Evolutionary conservation across 2,329 filamentous ascomycete genomes (phyloP), one percentile per base, ranked within the genome.

Genomic region (Septoria petroselini): DNA sequence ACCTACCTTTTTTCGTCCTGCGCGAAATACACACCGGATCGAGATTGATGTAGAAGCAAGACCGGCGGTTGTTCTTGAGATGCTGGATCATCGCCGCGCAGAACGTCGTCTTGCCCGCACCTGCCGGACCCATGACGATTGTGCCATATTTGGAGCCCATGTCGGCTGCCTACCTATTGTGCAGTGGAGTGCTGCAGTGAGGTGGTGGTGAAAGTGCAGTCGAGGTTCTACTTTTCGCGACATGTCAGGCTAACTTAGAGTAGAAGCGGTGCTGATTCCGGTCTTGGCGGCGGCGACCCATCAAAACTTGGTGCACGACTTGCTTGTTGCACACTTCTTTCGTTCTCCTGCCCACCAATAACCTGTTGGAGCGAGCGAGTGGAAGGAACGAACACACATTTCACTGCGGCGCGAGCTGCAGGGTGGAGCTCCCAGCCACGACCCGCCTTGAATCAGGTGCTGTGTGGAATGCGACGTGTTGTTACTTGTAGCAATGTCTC

Each of bases 81-180:
- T 97, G 89, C 53, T 93, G 90, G 68, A 97, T 96, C 62, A 98
- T 80, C 61, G 89, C 83, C 51, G 88, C 85, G 76, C 90, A 96
- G 71, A 98, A 98, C 55, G 93, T 98, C 21, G 91, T 94, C 81
- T 89, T 98, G 73, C 93, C 93, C 17, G 90, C 91, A 88, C 91
- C 93, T 15, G 93, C 91, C 53, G 91, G 93, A 69, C 93, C 93
- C 86, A 97, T 95, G 54, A 97, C 85, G 72, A 97, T 84, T 58
- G 88, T 84, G 45, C 93, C 93, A 68, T 91, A 97, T 72, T 96
- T 95, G 72, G 63, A 67, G 44, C 59, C 62, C 63, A 65, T 66
- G 37, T 8, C 54, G 40, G 19, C 18, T 18, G 47, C 14, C 21
- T 18, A 40, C 14, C 21, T 34, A 33, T 19, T 5, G 34, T 23